Base-by-base conservation (phyloP, 1,284 basidiomycete species). In the Trametes sp. region DNA sequence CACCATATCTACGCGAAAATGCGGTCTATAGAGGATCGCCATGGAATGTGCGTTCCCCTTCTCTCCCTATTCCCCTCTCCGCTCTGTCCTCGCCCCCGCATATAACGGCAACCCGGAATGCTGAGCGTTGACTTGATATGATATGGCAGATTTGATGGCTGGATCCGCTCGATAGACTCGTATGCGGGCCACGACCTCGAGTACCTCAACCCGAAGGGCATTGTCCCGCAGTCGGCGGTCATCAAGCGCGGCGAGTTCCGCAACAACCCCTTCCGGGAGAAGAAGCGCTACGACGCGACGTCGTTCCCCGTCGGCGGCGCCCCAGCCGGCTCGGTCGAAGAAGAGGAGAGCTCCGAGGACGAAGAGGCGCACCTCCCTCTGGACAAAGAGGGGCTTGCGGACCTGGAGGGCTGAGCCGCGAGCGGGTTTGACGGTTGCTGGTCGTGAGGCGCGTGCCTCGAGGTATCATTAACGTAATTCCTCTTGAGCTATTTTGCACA, bases 1-100 rank as follows among this genome's bases (percentile, higher is more conserved):
- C 82, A 85, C 71, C 85, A 87, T 69, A 96, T 98, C 50, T 97
- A 97, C 73, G 83, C 89, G 66, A 86, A 87, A 63, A 92, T 98
- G 88, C 85, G 94, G 54, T 79, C 84, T 63, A 89, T 93, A 36
- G 97, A 99, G 78, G 88, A 94, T 62, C 85, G 85, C 38, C 83
- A 87, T 67, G 89, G 89, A 63, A 81, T 95, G 93, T 96, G 71
- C 69, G 93, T 65, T n/a, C 63, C 28, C 46, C 31, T 33, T 41
- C 21, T 50, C 11, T 50, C 36, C 9, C 42, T 46, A 19, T n/a
- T 14, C 28, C 35, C 31, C 28, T 16, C 52, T 36, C 23, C 31
- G 14, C 9, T 35, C 31, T 13, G 9, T 44, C n/a, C n/a, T n/a
- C n/a, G n/a, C n/a, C n/a, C n/a, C n/a, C 38, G 13, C 16, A 11